Base-by-base conservation (phyloP, 768 basidiomycete genomes). In the Hemileccinum rubropunctum region DNA sequence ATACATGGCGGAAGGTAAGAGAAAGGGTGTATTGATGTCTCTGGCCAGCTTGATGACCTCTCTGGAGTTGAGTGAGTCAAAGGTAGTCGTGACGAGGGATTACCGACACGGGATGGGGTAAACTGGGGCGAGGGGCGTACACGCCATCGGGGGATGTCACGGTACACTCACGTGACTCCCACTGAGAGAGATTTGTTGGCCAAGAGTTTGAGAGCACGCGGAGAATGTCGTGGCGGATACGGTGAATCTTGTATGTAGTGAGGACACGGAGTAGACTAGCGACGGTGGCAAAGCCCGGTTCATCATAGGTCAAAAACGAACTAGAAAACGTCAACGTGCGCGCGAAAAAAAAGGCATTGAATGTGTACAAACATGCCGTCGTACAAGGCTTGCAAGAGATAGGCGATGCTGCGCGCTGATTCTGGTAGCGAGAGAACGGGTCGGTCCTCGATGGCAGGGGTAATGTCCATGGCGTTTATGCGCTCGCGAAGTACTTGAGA, bases 1-100 rank as follows among this genome's bases (percentile, higher is more conserved):
- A 65, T 91, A 91, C 68, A 88, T 87, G 6, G 87, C 87, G 26
- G 88, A 77, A 5, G 87, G 86, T 3, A 89, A 72, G 30, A 90
- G 77, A 56, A 81, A 77, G 0, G 70, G 71, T 0, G 81, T 74
- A 36, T 78, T 67, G 23, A 77, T 75, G 48, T 78, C 76, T 50
- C 80, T 75, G 18, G 84, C 86, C 4, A 89, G 68, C 42, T 82
- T 83, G 58, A 90, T 86, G 48, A 88, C 71, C 30, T 81, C 67
- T 56, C 86, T 88, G 58, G 27, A 41, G 33, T 34, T 23, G 15
- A 15, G 53, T 52, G 42, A 58, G 42, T 37, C 21, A 44, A 4
- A 20, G 40, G 37, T 36, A 8, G 44, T 15, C 49, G 30, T 40
- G 50, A 47, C 30, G 17, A 42, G 42, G 21, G 32, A 45, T 14